These are phyloP conservation scores for Lasiodiplodia citricola DNA, from an alignment of 2,329 filamentous ascomycete species.

Conservation along the genomic window DNA sequence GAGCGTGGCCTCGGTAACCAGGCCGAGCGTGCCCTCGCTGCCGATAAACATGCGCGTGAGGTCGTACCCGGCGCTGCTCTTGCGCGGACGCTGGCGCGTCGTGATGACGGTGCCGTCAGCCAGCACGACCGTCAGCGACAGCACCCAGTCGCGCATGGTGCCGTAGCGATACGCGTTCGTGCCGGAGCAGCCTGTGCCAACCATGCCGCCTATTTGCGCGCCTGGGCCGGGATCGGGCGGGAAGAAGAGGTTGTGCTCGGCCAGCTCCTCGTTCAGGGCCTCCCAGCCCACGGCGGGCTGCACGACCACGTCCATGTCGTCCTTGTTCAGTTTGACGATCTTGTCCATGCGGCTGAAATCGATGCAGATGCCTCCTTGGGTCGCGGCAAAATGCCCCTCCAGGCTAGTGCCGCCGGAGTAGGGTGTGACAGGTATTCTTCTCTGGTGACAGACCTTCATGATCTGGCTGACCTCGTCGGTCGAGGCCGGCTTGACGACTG, in stretches of 20 bases:
- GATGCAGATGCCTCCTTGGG: slow-evolving; percentile 80
- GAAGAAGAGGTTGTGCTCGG: slow-evolving; percentile 79
- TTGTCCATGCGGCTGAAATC: slow-evolving; percentile 87
- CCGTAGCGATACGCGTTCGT: slow-evolving; percentile 93
- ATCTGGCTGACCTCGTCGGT: slow-evolving; percentile 86
- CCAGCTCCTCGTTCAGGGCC: slow-evolving; percentile 77
- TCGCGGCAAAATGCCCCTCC: slow-evolving; percentile 87
- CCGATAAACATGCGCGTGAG: slow-evolving; percentile 89
- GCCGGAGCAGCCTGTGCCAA: slow-evolving; percentile 76
- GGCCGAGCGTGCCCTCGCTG: slow-evolving; percentile 86
- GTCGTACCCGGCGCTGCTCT: slow-evolving; percentile 91
- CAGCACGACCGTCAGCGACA: slow-evolving; percentile 84
- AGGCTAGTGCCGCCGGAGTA: slow-evolving; percentile 89
- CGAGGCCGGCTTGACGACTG: slow-evolving; percentile 75
- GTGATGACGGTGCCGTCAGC: slow-evolving; percentile 90
- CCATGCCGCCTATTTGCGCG: slow-evolving; percentile 90
- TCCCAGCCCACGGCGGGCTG: slow-evolving; percentile 83
- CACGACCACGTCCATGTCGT: slow-evolving; percentile 63
- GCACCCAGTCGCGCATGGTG: slow-evolving; percentile 94
- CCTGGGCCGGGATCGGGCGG: slow-evolving; percentile 90
- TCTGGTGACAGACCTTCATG: slow-evolving; percentile 84
- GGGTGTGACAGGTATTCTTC: slow-evolving; percentile 82
- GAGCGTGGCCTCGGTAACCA: slow-evolving; percentile 88
- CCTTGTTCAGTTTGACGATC: slow-evolving; percentile 76
- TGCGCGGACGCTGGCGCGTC: slow-evolving; percentile 84